These are phyloP conservation scores for Aspergillus hancockii DNA, from an alignment of 495 filamentous ascomycete species.

Conservation along the genomic window DNA sequence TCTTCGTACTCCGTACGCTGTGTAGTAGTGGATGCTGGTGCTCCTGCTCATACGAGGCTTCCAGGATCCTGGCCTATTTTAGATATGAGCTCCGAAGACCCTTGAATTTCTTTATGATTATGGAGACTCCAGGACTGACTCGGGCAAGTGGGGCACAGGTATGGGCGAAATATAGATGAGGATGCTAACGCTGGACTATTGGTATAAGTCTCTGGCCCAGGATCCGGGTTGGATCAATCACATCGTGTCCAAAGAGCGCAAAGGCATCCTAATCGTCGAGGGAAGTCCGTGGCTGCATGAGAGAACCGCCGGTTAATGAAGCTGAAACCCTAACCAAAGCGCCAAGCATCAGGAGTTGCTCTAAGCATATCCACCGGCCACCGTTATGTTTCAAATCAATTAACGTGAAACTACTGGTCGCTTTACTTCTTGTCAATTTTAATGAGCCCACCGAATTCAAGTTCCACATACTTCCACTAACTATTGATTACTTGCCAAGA, in stretches of 20 bases:
- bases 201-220: background rate
- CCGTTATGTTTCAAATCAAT: conserved; percentile 22
- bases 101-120: conserved; percentile 3
- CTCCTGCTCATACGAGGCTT: background rate
- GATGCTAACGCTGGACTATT: background rate
- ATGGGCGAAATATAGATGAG: background rate
- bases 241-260: background rate
- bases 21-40: background rate
- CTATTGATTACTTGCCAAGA: conserved; percentile 4
- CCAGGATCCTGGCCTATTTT: background rate
- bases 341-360: conserved; percentile 22
- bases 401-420: conserved; percentile 22
- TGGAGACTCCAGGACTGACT: conserved; percentile 8
- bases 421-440: conserved; percentile 3
- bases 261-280: background rate
- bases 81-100: background rate
- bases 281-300: background rate
- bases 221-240: conserved; percentile 1
- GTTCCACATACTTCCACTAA: conserved; percentile 4
- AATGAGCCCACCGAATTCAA: background rate
- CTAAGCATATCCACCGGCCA: conserved; percentile 7
- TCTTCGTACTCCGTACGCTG: too few relatives aligned
- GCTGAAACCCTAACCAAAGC: conserved; percentile 22
- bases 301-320: conserved; percentile 23
- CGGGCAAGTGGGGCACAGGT: background rate